Percentiles rank a stretch among this genome's conserved stretches.
Evolutionary conservation across 2,329 filamentous ascomycete genomes (phyloP).

Genomic region (Rutstroemia sp.): DNA sequence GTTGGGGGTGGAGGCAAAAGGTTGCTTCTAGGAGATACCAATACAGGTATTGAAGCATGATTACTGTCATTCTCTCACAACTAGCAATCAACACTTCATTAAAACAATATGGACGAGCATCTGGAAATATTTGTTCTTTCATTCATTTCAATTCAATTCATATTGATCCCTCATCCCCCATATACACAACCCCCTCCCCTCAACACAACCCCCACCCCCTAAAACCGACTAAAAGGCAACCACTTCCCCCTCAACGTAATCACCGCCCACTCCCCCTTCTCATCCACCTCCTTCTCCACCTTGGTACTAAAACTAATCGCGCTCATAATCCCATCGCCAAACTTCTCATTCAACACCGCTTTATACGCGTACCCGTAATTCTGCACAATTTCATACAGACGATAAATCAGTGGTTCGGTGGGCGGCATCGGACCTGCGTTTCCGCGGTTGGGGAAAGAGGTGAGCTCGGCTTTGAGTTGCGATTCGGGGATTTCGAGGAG

Average conservation of each 20-base stretch:
- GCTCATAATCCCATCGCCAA: conserved; percentile 92
- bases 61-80: no score
- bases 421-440: conserved; percentile 75
- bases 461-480: conserved; percentile 53
- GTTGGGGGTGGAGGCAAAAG: no score
- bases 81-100: no score
- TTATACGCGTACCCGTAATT: conserved; percentile 97
- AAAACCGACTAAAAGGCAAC: conserved; percentile 34
- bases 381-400: conserved; percentile 89
- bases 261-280: conserved; percentile 75
- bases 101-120: no score
- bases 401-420: conserved; percentile 79
- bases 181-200: no score
- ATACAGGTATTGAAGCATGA: no score
- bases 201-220: neutral
- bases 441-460: conserved; percentile 74
- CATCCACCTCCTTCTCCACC: conserved; percentile 89
- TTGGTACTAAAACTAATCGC: conserved; percentile 86
- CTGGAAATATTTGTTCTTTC: no score
- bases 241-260: conserved; percentile 81
- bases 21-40: no score
- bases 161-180: no score
- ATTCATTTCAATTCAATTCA: no score
- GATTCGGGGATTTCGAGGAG: conserved; percentile 54
- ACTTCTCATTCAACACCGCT: conserved; percentile 92